A percentile compares a stretch with the other conserved stretches of the same genome.
Evolutionary conservation across 495 filamentous ascomycete species (phyloP).

Genomic region (Bryoglossum gracile): DNA sequence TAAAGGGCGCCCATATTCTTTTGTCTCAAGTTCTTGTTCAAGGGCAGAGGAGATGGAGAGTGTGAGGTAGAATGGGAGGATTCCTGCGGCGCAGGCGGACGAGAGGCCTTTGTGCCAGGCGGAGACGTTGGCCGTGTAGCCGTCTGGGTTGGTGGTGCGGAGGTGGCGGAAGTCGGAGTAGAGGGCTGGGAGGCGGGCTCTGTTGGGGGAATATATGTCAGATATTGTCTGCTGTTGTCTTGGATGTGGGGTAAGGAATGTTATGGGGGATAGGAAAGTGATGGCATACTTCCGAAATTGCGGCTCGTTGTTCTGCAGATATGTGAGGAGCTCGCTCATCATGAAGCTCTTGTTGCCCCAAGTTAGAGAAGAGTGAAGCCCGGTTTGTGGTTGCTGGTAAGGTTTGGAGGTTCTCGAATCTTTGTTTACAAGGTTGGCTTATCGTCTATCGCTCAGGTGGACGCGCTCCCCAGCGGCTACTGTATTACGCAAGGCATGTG

Average conservation of each 20-base stretch:
- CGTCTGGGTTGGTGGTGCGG: constrained; percentile 78
- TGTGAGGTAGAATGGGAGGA: constrained; percentile 53
- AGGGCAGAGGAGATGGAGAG: constrained; percentile 64
- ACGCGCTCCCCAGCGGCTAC: too few species aligned
- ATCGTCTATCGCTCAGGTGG: too few species aligned
- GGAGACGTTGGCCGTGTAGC: constrained; percentile 74
- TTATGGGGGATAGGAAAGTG: neutral
- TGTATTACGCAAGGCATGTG: too few species aligned
- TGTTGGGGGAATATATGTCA: constrained; percentile 32
- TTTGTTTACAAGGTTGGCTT: neutral
- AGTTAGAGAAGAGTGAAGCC: neutral
- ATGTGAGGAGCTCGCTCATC: constrained; percentile 56
- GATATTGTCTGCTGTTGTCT: too few species aligned
- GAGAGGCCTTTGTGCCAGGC: constrained; percentile 77
- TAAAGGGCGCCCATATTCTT: constrained; percentile 78
- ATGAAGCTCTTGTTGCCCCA: neutral
- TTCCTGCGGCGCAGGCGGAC: constrained; percentile 58
- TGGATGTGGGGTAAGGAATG: neutral
- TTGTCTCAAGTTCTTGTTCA: constrained; percentile 60
- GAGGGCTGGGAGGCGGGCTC: constrained; percentile 78
- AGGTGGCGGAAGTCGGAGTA: constrained; percentile 88
- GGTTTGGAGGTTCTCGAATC: neutral
- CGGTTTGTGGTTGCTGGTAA: neutral
- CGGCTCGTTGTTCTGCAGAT: constrained; percentile 54
- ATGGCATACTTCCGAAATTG: constrained; percentile 58